Conservation (phyloP, 441 rosid species). For the Breynia disticha region DNA sequence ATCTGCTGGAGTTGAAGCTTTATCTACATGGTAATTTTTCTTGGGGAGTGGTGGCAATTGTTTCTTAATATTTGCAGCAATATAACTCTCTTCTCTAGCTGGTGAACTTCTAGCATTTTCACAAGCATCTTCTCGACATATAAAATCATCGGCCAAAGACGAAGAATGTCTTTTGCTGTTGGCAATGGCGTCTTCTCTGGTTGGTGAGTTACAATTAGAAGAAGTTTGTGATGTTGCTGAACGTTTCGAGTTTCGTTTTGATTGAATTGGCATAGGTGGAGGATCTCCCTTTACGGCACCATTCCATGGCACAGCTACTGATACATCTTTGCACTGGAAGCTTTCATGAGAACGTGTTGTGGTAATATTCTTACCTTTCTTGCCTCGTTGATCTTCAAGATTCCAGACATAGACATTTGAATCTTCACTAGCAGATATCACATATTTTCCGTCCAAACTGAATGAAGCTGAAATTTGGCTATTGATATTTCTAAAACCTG, state of each 20-base stretch:
- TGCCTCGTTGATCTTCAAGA: constrained; percentile 32
- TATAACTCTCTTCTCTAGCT: constrained; percentile 29
- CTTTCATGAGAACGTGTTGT: constrained; percentile 48
- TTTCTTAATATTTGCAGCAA: constrained; percentile 22
- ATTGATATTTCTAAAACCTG: constrained; percentile 73
- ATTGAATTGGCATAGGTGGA: constrained; percentile 33
- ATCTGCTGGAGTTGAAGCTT: constrained; percentile 23
- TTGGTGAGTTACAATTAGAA: constrained; percentile 35
- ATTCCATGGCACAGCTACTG: constrained; percentile 80
- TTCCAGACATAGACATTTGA: constrained; percentile 75
- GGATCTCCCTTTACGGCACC: constrained; percentile 62
- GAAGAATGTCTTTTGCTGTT: constrained; percentile 25
- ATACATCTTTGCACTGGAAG: constrained; percentile 72
- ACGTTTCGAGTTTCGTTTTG: constrained; percentile 53
- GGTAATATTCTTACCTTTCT: constrained; percentile 30
- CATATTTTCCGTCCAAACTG: constrained; percentile 55
- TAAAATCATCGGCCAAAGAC: constrained; percentile 1
- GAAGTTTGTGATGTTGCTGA: constrained; percentile 18
- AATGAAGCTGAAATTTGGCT: constrained; percentile 88
- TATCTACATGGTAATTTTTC: constrained; percentile 30
- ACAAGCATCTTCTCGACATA: constrained; percentile 25
- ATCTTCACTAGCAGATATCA: constrained; percentile 79
- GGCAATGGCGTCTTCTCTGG: constrained; percentile 33
- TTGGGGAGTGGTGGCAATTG: constrained; percentile 78
- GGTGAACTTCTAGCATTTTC: constrained; percentile 24